Percentiles rank a stretch among this genome's conserved stretches.
Evolutionary conservation across 345 rosid species (phyloP).

Genomic region (Melastoma malabathricum): DNA sequence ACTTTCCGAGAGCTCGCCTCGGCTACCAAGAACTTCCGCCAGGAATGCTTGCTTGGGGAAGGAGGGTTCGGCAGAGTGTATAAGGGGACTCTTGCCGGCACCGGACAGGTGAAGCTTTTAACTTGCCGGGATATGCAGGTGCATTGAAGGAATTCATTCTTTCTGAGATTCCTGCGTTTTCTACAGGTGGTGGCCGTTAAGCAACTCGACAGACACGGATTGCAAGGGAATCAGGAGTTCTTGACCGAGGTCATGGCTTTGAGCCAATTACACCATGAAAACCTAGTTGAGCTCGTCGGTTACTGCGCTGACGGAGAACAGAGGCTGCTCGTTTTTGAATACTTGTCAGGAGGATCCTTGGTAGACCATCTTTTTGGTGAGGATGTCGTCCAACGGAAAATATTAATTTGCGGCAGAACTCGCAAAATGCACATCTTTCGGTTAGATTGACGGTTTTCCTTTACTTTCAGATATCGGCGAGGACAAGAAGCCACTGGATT

Average conservation of each 20-base stretch:
- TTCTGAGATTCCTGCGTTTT: background rate
- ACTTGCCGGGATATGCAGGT: background rate
- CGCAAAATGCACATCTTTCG: background rate
- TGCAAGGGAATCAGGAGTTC: constrained; percentile 19
- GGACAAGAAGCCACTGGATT: constrained; percentile 7
- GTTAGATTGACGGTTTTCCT: background rate
- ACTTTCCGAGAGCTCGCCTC: constrained; percentile 21
- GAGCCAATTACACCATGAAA: constrained; percentile 9
- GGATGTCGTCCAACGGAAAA: too few relatives aligned
- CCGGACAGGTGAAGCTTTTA: constrained; percentile 8
- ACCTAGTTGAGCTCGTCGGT: constrained; percentile 14
- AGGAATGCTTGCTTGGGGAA: constrained; percentile 16
- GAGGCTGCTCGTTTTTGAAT: constrained; percentile 14
- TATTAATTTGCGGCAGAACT: background rate
- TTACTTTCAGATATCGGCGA: constrained; percentile 5
- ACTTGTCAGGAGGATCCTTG: constrained; percentile 10
- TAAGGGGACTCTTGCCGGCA: constrained; percentile 12
- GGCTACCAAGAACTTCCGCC: constrained; percentile 46
- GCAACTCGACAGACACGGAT: constrained; percentile 15
- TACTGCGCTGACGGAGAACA: constrained; percentile 22
- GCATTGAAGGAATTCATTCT: too few relatives aligned
- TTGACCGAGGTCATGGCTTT: constrained; percentile 9
- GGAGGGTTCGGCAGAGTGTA: constrained; percentile 21
- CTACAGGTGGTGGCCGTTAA: constrained; percentile 17
- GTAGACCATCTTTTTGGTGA: constrained; percentile 8